Percentiles rank a stretch among this genome's conserved stretches.
phyloP scores from a whole-genome alignment of 2,329 filamentous ascomycete species.

The Aspergillus ruber region DNA sequence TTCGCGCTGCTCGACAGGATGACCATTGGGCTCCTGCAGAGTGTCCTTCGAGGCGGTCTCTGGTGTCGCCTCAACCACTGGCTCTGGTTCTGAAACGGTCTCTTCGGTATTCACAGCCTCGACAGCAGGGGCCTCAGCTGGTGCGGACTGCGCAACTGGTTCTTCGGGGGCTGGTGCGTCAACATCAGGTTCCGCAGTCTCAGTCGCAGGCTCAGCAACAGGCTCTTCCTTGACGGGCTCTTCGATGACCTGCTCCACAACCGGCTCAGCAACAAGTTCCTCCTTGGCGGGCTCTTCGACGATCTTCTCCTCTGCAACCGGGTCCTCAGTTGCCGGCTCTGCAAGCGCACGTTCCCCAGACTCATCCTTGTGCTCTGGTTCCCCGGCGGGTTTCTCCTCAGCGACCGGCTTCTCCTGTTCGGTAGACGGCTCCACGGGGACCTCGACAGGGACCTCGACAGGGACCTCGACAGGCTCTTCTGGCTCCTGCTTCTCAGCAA shows the following conservation, averaged over 20 bases:
- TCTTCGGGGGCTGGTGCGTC: slow-evolving; percentile 6
- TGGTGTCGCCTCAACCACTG: not conserved
- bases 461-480: too few relatives aligned
- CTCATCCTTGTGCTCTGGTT: too few relatives aligned
- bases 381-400: not conserved
- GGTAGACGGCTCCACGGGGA: too few relatives aligned
- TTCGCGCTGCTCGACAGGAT: not conserved
- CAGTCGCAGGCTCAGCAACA: slow-evolving; percentile 6
- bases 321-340: not conserved
- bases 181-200: slow-evolving; percentile 1
- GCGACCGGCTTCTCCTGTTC: not conserved
- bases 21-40: too few relatives aligned
- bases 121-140: not conserved
- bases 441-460: too few relatives aligned
- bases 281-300: slow-evolving; percentile 5
- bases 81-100: not conserved
- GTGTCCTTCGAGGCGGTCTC: not conserved
- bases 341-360: too few relatives aligned
- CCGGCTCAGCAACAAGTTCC: slow-evolving; percentile 3
- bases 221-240: slow-evolving; percentile 5
- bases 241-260: slow-evolving; percentile 4
- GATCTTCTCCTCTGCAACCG: slow-evolving; percentile 1
- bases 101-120: not conserved
- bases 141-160: not conserved
- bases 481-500: not conserved